Percentiles rank a stretch among this genome's conserved stretches.
phyloP scores from a whole-genome alignment of 192 early-diverging fungal species.

The Entomortierella chlamydospora region DNA sequence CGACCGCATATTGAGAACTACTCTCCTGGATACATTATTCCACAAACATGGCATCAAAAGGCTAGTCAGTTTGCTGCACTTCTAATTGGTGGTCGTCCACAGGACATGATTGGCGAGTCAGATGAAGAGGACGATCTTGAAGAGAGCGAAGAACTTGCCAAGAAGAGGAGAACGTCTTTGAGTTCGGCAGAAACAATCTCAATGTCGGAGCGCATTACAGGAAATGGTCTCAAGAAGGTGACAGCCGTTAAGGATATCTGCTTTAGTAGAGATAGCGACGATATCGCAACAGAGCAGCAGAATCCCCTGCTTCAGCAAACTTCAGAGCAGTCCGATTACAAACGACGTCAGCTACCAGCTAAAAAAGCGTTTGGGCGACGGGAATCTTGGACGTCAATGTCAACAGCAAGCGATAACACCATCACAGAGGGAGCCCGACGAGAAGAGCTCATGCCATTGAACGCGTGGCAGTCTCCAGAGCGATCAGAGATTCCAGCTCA shows the following conservation, averaged over 20 bases:
- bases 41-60: conserved; percentile 51
- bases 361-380: neutral
- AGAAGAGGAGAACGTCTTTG: conserved; percentile 13
- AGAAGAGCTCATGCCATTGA: conserved; percentile 17
- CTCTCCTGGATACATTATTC: conserved; percentile 47
- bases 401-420: neutral
- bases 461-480: neutral
- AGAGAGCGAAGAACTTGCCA: conserved; percentile 9
- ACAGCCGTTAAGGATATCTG: neutral
- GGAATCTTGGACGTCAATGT: conserved; percentile 30
- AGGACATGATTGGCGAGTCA: conserved; percentile 44
- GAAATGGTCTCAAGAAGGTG: neutral
- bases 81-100: conserved; percentile 37
- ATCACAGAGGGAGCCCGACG: neutral
- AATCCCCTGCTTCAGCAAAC: conserved; percentile 1
- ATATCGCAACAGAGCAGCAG: conserved; percentile 9
- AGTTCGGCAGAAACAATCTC: conserved; percentile 12
- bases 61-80: conserved; percentile 40
- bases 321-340: neutral
- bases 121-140: conserved; percentile 47
- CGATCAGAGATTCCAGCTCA: neutral
- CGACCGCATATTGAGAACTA: conserved; percentile 15
- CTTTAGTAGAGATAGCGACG: neutral
- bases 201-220: neutral
- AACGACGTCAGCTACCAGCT: neutral